These are phyloP conservation scores for Laburnicola sp. DNA, from an alignment of 2,329 filamentous ascomycete species.

Conservation along the genomic window DNA sequence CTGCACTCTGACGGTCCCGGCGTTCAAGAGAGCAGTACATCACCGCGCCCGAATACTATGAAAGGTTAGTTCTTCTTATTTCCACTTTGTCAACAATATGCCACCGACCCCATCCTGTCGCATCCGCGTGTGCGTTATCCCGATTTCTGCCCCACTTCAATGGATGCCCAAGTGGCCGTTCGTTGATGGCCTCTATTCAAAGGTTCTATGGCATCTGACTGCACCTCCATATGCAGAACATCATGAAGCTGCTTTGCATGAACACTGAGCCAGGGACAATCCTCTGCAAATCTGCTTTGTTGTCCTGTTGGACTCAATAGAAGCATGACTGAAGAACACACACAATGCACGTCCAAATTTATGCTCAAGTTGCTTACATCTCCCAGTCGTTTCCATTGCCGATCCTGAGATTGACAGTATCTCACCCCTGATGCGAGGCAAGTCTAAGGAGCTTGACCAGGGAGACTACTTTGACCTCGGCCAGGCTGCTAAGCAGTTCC, in stretches of 20 bases:
- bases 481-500: conserved; percentile 40
- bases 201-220: too few relatives aligned
- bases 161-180: too few relatives aligned
- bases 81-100: background rate
- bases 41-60: conserved; percentile 26
- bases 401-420: conserved; percentile 51
- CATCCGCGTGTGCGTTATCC: background rate
- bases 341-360: background rate
- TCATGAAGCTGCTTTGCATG: too few relatives aligned
- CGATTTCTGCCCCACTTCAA: background rate
- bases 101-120: background rate
- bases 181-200: too few relatives aligned
- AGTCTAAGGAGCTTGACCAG: conserved; percentile 50
- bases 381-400: conserved; percentile 52
- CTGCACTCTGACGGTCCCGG: conserved; percentile 21
- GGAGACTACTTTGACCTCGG: conserved; percentile 48
- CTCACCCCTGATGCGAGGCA: conserved; percentile 52
- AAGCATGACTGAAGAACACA: background rate
- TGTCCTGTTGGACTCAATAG: too few relatives aligned
- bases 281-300: background rate
- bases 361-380: conserved; percentile 27
- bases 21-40: conserved; percentile 31
- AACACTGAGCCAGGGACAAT: too few relatives aligned
- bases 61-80: conserved; percentile 38
- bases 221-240: too few relatives aligned